These are phyloP conservation scores for Candida silvatica DNA, from an alignment of 805 yeast species.

Conservation along the genomic window DNA sequence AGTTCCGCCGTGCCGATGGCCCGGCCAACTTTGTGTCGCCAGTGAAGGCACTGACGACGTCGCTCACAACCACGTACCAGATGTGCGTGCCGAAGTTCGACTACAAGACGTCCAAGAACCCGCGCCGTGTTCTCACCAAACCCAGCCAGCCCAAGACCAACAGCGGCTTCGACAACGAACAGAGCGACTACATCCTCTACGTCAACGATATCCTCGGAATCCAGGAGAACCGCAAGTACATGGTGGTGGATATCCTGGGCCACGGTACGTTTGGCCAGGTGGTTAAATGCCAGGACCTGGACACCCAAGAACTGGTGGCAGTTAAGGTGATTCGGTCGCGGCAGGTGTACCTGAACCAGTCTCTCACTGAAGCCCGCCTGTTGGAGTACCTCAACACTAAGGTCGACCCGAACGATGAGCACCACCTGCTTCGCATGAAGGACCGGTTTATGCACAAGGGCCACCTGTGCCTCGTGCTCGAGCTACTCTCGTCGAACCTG, in stretches of 20 bases:
- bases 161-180: constrained; percentile 81
- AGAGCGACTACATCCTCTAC: constrained; percentile 83
- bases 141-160: constrained; percentile 78
- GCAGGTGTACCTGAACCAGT: constrained; percentile 86
- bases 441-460: constrained; percentile 90
- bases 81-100: constrained; percentile 81
- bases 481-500: constrained; percentile 75
- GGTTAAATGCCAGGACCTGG: constrained; percentile 75
- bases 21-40: constrained; percentile 63
- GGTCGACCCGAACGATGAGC: constrained; percentile 61
- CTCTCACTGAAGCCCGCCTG: constrained; percentile 81
- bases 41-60: constrained; percentile 65
- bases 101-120: constrained; percentile 79
- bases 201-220: constrained; percentile 90
- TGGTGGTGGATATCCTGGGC: constrained; percentile 86
- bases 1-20: constrained; percentile 59
- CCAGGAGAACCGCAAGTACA: constrained; percentile 76
- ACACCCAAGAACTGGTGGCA: constrained; percentile 81
- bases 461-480: constrained; percentile 90
- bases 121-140: constrained; percentile 85
- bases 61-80: constrained; percentile 70
- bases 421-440: constrained; percentile 66
- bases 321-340: constrained; percentile 90
- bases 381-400: constrained; percentile 72
- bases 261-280: constrained; percentile 99